Base-by-base conservation (phyloP, 1,284 basidiomycete genomes). In the Anthracocystis setariae region DNA sequence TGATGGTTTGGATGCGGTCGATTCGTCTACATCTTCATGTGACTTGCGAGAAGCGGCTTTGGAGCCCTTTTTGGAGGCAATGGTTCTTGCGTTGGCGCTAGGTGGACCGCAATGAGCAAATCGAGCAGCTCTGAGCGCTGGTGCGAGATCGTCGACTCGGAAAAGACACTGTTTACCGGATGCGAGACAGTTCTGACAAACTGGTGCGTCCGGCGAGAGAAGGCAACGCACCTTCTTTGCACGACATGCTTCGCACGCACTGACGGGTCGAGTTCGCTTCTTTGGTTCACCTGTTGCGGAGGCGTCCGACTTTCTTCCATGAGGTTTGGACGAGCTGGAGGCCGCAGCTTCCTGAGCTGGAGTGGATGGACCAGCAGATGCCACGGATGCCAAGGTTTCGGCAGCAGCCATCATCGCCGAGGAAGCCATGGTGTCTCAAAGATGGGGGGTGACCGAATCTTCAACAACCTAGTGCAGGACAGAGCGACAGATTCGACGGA, bases 211-310 rank as follows among this genome's bases (percentile, higher is more conserved):
- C 2, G 74, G 72, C 12, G 67, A 62, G 20, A 80, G 73, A 37
- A 71, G 58, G 45, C 78, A 80, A 29, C 73, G 73, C 29, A 78
- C 74, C 58, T 80, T 80, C 40, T 80, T 79, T 20, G 73, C 67
- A 3, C 78, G 72, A 40, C 76, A 79, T 8, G 71, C 67, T 37
- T 79, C 78, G 49, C 78, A 79, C 2, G 78, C 78, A 39, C 71
- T 74, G 39, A 79, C 71, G 18, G 78, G 78, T 9, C 78, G 48
- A 10, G 78, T 79, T 21, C 76, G 64, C 68, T 74, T 77, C 46
- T 78, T 79, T 29, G 76, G 71, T 23, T 74, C 67, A 8, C 44
- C 43, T 21, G 70, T 27, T 3, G 58, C 25, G 17, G 61, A 37
- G 17, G 39, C 46, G 24, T 53, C 53, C 9, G 53, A 53, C 24